phyloP scores from a whole-genome alignment of 1,284 basidiomycete genomes.

The Bothia castanella region DNA sequence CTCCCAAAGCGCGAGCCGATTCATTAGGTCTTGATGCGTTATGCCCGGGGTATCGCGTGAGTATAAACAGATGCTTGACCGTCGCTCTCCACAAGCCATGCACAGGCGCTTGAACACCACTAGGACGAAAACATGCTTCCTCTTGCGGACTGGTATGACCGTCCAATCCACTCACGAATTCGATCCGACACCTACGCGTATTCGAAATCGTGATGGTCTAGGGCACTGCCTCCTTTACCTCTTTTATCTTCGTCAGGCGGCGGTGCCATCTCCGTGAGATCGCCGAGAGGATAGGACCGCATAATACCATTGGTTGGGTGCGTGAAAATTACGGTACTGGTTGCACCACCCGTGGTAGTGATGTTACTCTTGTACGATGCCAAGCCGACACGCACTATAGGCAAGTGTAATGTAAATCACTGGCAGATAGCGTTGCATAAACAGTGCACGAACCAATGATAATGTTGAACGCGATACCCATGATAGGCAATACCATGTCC shows the following conservation, averaged over 20 bases:
- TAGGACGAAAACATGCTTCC: neutral
- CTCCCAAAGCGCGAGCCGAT: neutral
- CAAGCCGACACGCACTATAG: conserved; percentile 3
- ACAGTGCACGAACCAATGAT: conserved; percentile 8
- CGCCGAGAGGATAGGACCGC: neutral
- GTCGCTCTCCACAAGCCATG: too few relatives aligned
- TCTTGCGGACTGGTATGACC: neutral
- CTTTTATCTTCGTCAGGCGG: neutral
- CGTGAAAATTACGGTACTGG: neutral
- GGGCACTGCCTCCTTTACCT: neutral
- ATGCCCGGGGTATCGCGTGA: neutral
- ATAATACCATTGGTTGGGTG: neutral
- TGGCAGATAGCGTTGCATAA: neutral
- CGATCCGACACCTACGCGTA: neutral
- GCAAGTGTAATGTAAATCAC: neutral
- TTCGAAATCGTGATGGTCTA: neutral
- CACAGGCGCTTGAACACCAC: neutral
- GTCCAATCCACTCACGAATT: neutral
- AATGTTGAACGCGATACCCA: conserved; percentile 14
- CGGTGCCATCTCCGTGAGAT: neutral
- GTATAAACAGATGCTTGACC: too few relatives aligned
- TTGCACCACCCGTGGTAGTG: neutral
- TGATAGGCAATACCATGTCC: conserved; percentile 9
- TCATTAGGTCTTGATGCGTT: neutral
- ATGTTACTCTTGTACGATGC: neutral